Conservation (phyloP, 2,329 filamentous ascomycete genomes). For the Sphaerostilbella broomeana region DNA sequence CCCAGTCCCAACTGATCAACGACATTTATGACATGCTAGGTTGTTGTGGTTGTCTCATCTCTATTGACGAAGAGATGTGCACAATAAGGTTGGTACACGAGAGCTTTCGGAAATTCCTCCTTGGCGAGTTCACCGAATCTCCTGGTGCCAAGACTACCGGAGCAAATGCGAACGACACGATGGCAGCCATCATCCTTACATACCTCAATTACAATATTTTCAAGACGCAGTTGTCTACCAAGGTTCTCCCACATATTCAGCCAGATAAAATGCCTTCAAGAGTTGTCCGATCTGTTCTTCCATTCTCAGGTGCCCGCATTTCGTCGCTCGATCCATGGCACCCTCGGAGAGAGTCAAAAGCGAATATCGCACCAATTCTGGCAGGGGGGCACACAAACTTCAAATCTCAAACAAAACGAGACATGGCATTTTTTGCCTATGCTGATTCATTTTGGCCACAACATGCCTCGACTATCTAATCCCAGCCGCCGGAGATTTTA, state of each 20-base stretch:
- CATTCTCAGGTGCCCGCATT: too few species aligned
- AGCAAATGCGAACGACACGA: constrained; percentile 14
- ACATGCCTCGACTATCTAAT: too few species aligned
- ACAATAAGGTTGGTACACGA: constrained; percentile 28
- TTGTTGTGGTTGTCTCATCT: constrained; percentile 29
- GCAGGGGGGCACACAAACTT: too few species aligned
- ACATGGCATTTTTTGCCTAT: too few species aligned
- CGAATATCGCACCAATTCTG: too few species aligned
- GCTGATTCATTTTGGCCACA: too few species aligned
- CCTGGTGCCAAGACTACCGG: background rate
- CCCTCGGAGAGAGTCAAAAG: too few species aligned
- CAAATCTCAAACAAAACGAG: too few species aligned
- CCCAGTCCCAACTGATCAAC: constrained; percentile 16
- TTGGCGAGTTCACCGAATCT: constrained; percentile 15
- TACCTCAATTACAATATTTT: constrained; percentile 19
- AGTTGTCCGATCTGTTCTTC: constrained; percentile 1
- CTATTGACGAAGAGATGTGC: constrained; percentile 28
- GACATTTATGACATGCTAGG: constrained; percentile 20
- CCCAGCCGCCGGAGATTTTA: too few species aligned
- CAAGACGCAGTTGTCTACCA: background rate
- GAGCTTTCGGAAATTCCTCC: constrained; percentile 29
- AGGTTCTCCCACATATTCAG: background rate
- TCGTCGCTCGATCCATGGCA: too few species aligned
- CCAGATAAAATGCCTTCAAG: background rate
- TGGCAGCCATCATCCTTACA: constrained; percentile 23